Evolutionary conservation across 2,329 filamentous ascomycete species (phyloP).

Genomic region (Penicillium occitanis): DNA sequence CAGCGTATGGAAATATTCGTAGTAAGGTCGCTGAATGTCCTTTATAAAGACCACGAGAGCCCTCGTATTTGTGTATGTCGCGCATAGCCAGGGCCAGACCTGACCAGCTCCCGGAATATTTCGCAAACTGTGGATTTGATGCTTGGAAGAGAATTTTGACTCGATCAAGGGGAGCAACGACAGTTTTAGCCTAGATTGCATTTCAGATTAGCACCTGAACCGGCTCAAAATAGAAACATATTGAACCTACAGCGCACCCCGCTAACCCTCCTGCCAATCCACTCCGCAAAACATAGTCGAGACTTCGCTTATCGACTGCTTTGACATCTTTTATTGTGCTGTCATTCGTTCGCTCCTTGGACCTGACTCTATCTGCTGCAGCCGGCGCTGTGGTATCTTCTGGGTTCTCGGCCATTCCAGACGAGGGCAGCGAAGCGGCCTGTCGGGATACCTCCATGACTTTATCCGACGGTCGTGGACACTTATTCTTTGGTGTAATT

Average conservation of each 20-base stretch:
- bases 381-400: constrained; percentile 12
- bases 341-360: constrained; percentile 21
- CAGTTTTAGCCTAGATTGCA: constrained; percentile 80
- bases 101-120: constrained; percentile 86
- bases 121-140: constrained; percentile 87
- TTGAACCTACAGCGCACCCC: constrained; percentile 75
- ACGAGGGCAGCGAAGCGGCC: constrained; percentile 23
- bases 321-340: constrained; percentile 28
- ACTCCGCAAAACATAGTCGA: constrained; percentile 80
- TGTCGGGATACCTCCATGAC: constrained; percentile 37
- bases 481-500: constrained; percentile 20
- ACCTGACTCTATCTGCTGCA: constrained; percentile 21
- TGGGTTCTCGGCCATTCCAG: constrained; percentile 23
- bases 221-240: neutral
- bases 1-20: constrained; percentile 94
- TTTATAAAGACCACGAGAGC: constrained; percentile 75
- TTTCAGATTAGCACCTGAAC: neutral
- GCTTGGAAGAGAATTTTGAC: constrained; percentile 99
- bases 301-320: constrained; percentile 66
- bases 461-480: constrained; percentile 24
- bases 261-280: constrained; percentile 86
- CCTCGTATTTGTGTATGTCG: constrained; percentile 77
- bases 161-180: constrained; percentile 91
- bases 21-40: constrained; percentile 93
- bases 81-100: constrained; percentile 79